Base-by-base conservation (phyloP, 164 flowering plant species). In the Vitis cinerea region DNA sequence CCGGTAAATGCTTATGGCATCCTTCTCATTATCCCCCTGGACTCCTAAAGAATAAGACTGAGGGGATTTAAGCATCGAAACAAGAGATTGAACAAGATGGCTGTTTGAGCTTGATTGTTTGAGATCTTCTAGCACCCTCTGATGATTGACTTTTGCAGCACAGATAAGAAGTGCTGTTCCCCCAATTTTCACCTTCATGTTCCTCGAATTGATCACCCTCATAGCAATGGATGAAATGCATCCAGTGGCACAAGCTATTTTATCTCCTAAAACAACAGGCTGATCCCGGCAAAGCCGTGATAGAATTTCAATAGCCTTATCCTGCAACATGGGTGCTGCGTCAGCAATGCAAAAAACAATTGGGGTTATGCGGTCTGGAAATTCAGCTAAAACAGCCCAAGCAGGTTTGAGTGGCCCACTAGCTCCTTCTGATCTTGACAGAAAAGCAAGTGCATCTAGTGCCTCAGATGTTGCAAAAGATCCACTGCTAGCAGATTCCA, bases 101-200 rank as follows among this genome's bases (percentile, higher is more conserved):
- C 69, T 37, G 61, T 85, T 83, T 17, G 78, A 80, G 30, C 79
- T 82, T 64, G 97, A 85, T 50, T 79, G 83, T 64, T 82, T 84
- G 19, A 96, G 79, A 78, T 84, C 93, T 64, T 89, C 93, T 71
- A 90, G 74, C 10, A 90, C 84, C 68, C 84, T 85, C 49, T 84
- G 86, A 65, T 83, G 87, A 78, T 87, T 85, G 63, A 89, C 89
- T 86, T 87, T 89, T 19, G 94, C 88, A 75, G 97, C 91, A 83
- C 98, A 96, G 54, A 84, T 83, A 68, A 96, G 93, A 72, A 96
- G 89, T 59, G 97, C 93, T 77, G 91, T 77, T 68, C 99, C 99
- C 16, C 98, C 99, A 79, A 96, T 79, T 83, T 83, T 89, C 15
- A 91, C 85, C 78, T 79, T 83, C 48, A 66, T 37, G 74, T 82